Evolutionary conservation across 345 rosid species (phyloP).

Genomic region (Ceriops zippeliana): DNA sequence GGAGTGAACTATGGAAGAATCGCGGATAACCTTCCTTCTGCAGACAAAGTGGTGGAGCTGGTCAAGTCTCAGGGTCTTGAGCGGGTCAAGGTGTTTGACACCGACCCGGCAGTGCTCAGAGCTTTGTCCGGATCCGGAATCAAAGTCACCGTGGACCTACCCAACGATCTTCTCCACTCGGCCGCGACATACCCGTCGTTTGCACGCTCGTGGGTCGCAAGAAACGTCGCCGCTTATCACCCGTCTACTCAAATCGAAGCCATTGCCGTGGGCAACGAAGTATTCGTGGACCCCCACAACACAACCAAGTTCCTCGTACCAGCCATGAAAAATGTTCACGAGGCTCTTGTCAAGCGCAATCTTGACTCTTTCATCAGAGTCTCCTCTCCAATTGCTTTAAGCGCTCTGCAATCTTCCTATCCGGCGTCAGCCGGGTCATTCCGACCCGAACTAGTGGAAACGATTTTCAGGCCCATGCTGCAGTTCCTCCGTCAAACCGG

Average conservation of each 20-base stretch:
- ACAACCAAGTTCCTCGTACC: slow-evolving; percentile 63
- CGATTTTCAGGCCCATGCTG: slow-evolving; percentile 71
- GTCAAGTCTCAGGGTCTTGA: slow-evolving; percentile 59
- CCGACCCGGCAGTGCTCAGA: slow-evolving; percentile 71
- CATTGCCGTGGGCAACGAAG: slow-evolving; percentile 93
- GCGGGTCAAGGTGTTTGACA: slow-evolving; percentile 64
- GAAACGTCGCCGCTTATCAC: slow-evolving; percentile 62
- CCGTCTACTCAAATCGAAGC: slow-evolving; percentile 81
- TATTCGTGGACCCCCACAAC: slow-evolving; percentile 76
- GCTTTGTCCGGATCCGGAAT: slow-evolving; percentile 70
- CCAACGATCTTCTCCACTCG: slow-evolving; percentile 59
- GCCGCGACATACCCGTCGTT: slow-evolving; percentile 55
- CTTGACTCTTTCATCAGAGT: slow-evolving; percentile 65
- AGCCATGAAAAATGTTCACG: slow-evolving; percentile 84
- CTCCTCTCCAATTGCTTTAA: slow-evolving; percentile 82
- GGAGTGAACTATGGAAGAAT: slow-evolving; percentile 84
- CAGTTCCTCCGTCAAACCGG: slow-evolving; percentile 89
- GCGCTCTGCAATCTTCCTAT: slow-evolving; percentile 74
- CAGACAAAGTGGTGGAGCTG: slow-evolving; percentile 52
- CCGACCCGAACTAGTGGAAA: slow-evolving; percentile 62
- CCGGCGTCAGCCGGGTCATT: slow-evolving; percentile 93
- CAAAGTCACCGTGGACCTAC: slow-evolving; percentile 81
- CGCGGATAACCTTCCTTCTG: slow-evolving; percentile 65
- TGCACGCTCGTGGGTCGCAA: slow-evolving; percentile 64
- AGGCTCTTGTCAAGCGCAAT: slow-evolving; percentile 53